These are phyloP conservation scores for Phytophthora meadii DNA, from an alignment of 352 stramenopile species.

Conservation along the genomic window DNA sequence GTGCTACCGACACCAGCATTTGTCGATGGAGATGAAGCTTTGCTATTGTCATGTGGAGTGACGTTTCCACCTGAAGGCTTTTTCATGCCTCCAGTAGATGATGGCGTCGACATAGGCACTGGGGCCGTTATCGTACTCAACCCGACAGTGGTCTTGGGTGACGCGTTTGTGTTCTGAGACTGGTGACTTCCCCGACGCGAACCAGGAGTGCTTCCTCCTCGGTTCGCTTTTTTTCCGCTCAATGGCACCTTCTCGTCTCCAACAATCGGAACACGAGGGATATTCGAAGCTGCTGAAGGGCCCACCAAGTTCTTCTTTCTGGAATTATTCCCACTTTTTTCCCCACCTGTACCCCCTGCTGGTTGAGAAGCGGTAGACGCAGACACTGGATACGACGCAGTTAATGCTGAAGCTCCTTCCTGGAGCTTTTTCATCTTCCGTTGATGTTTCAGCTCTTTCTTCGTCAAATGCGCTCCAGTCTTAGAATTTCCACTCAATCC, in stretches of 20 bases:
- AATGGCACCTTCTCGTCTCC: constrained; percentile 49
- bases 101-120: constrained; percentile 5
- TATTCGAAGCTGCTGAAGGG: constrained; percentile 18
- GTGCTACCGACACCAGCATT: constrained; percentile 20
- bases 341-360: constrained; percentile 17
- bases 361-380: constrained; percentile 11
- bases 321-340: constrained; percentile 28
- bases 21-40: constrained; percentile 26
- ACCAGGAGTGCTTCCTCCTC: constrained; percentile 38
- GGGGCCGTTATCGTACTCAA: constrained; percentile 1
- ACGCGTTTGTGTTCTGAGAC: constrained; percentile 14
- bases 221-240: constrained; percentile 52
- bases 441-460: constrained; percentile 77
- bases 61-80: constrained; percentile 15
- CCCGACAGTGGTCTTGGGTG: constrained; percentile 17
- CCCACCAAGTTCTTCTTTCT: constrained; percentile 36
- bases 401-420: constrained; percentile 32
- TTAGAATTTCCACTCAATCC: constrained; percentile 29
- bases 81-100: constrained; percentile 12
- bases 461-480: constrained; percentile 46
- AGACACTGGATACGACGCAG: constrained; percentile 11
- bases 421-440: constrained; percentile 77
- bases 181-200: constrained; percentile 42
- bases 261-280: constrained; percentile 36
- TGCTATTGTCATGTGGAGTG: constrained; percentile 24